Evolutionary conservation across 2,329 filamentous ascomycete species (phyloP), one percentile per base, ranked within the genome.

Genomic region (Monosporascus sp.): DNA sequence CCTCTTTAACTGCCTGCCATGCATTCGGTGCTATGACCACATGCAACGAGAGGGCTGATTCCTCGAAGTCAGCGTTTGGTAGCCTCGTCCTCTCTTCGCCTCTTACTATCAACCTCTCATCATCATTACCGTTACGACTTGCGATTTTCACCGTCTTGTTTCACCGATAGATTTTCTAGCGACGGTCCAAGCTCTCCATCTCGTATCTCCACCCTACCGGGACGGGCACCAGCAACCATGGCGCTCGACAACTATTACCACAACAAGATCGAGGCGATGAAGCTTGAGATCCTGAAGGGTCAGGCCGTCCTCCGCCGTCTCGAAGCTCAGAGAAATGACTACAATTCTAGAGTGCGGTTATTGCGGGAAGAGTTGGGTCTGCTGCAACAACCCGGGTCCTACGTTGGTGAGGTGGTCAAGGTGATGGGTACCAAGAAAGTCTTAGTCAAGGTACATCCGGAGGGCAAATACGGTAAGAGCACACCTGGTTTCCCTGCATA

Each of bases 261-360:
- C 78, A 97, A 97, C 82, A 99, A 99, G 83, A 97, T 97, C 77
- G 94, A 99, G 90, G 87, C 89, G 73, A 96, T 97, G 90, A 97
- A 97, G 88, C 91, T 99, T 73, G 93, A 99, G 84, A 99, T 99
- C 72, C 93, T 99, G 73, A 93, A 97, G 77, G 93, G 94, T 53
- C 94, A 99, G 78, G 93, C 94, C 53, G 91, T 96, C 54, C 81
- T 99, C 59, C 88, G 94, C 64, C 86, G 94, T 70, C 84, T 99
- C 65, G 94, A 99, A 80, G 94, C 94, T 64, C 95, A 99, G 76
- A 87, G 94, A 63, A 99, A 99, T 70, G 94, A 99, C 76, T 97
- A 97, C 83, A 99, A 99, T 80, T 97, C 94, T 56, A 86, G 94
- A 70, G 94, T 99, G 66, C 90, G 94, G 58, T 80, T 99, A 74